Conservation (phyloP, 2,329 filamentous ascomycete species). For the Fusarium citri region DNA sequence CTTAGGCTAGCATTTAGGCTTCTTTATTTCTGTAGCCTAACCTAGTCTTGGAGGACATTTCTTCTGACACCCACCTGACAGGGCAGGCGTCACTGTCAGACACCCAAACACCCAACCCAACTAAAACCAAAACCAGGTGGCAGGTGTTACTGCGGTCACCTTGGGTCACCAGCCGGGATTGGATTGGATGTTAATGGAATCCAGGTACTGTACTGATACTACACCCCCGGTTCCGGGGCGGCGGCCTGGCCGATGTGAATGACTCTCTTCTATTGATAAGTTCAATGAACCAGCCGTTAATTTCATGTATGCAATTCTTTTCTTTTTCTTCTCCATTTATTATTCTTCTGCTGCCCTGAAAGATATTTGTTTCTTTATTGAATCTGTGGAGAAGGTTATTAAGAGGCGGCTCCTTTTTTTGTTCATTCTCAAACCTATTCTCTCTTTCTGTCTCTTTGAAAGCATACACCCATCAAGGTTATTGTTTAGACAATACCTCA, state of each 20-base stretch:
- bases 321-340: not conserved
- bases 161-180: slow-evolving; percentile 21
- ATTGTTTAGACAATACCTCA: slow-evolving; percentile 1
- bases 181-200: not conserved
- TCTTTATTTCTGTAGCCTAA: no score
- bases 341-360: not conserved
- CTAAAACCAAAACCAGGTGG: slow-evolving; percentile 10
- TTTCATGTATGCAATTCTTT: not conserved
- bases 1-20: no score
- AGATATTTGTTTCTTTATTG: not conserved
- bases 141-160: slow-evolving; percentile 26
- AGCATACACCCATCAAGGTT: not conserved
- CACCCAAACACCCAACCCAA: not conserved
- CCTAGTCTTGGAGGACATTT: no score
- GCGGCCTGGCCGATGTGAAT: slow-evolving; percentile 37
- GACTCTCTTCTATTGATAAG: slow-evolving; percentile 1
- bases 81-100: slow-evolving; percentile 13
- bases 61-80: no score
- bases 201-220: not conserved
- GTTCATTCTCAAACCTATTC: not conserved
- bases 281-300: not conserved
- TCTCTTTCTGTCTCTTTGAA: not conserved
- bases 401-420: not conserved
- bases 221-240: slow-evolving; percentile 23
- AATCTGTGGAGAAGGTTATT: not conserved